Conservation (phyloP, 1,139 yeast genomes). For the Candida labiduridarum region DNA sequence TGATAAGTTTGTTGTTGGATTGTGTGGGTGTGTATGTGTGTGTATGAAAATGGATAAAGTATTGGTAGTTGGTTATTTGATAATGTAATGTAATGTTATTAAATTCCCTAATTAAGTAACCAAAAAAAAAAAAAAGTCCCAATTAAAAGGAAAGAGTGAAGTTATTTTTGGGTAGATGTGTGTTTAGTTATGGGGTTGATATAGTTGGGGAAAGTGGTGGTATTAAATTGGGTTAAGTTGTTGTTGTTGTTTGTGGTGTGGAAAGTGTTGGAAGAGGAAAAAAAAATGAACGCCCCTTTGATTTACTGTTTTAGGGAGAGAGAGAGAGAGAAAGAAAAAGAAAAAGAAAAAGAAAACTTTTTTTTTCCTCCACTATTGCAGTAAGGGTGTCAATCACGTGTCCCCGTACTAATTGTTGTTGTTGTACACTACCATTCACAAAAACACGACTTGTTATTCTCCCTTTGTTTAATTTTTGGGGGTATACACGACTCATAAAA, state of each 20-base stretch:
- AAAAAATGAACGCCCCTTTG: constrained; percentile 8
- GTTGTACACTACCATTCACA: too few relatives aligned
- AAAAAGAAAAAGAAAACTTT: neutral
- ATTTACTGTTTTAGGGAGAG: constrained; percentile 6
- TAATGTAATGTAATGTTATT: neutral
- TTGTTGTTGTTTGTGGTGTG: neutral
- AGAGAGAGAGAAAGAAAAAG: neutral
- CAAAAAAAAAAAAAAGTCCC: too few relatives aligned
- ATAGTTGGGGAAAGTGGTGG: neutral
- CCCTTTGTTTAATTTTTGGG: too few relatives aligned
- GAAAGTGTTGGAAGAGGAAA: constrained; percentile 8
- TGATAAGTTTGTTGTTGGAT: neutral
- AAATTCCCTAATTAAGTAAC: constrained; percentile 4
- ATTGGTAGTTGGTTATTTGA: neutral
- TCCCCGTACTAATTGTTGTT: too few relatives aligned
- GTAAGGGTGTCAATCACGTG: constrained; percentile 3
- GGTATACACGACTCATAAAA: too few relatives aligned
- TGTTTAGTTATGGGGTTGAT: too few relatives aligned
- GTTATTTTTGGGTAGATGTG: neutral
- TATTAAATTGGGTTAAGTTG: neutral
- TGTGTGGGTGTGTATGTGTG: neutral
- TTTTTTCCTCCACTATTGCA: neutral
- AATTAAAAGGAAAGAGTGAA: neutral
- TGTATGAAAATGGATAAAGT: neutral
- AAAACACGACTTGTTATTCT: too few relatives aligned